phyloP scores from a whole-genome alignment of 1,284 basidiomycete genomes.

The Cryptococcus jaspeensis region DNA sequence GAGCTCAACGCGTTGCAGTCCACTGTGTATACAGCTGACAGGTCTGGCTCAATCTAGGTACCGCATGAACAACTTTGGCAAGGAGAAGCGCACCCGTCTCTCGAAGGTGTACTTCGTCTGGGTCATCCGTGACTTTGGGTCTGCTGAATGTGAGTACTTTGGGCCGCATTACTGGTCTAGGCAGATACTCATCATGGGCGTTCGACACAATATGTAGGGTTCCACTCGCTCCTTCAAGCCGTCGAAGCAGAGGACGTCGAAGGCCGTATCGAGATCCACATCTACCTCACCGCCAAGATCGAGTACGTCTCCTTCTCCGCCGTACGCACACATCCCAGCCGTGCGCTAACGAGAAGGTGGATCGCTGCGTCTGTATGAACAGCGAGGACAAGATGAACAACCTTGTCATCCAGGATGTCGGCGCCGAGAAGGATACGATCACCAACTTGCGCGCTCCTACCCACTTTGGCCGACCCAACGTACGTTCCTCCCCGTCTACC shows the following conservation, averaged over 20 bases:
- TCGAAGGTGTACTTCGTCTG: conserved; percentile 49
- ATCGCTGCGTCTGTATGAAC: not conserved
- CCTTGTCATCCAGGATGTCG: conserved; percentile 83
- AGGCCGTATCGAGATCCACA: conserved; percentile 82
- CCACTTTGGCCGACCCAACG: conserved; percentile 87
- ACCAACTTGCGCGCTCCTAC: conserved; percentile 80
- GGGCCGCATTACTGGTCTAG: no score
- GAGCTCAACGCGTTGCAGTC: not conserved
- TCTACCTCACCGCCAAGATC: conserved; percentile 82
- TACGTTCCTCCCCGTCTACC: conserved; percentile 12
- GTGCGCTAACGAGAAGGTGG: not conserved
- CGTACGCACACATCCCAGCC: not conserved
- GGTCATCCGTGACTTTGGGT: conserved; percentile 80
- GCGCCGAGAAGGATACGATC: conserved; percentile 82
- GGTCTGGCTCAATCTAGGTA: conserved; percentile 52
- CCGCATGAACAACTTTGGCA: conserved; percentile 68
- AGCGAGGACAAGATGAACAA: conserved; percentile 81
- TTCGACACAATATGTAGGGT: no score
- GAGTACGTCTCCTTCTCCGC: conserved; percentile 50
- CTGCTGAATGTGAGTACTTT: conserved; percentile 29
- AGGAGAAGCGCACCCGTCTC: conserved; percentile 34
- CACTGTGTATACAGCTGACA: not conserved
- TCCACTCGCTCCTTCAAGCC: conserved; percentile 85
- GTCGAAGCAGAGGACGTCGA: conserved; percentile 85
- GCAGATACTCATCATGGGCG: no score